These are phyloP conservation scores for Barnettozyma californica DNA, from an alignment of 805 yeast genomes.

Conservation along the genomic window DNA sequence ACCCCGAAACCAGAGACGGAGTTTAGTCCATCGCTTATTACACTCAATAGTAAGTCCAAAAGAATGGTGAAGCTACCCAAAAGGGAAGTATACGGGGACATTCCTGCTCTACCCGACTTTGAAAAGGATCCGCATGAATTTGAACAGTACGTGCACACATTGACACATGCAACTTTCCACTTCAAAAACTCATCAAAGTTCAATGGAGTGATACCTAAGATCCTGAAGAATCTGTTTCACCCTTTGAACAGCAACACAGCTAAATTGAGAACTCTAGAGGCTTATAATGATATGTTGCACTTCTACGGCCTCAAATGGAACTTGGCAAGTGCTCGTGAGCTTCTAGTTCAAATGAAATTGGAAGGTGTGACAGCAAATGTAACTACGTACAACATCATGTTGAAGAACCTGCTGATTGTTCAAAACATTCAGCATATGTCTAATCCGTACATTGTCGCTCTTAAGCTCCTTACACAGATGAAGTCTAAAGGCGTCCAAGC, in stretches of 20 bases:
- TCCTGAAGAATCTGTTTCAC: slow-evolving; percentile 35
- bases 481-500: slow-evolving; percentile 23
- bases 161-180: slow-evolving; percentile 34
- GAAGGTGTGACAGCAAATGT: slow-evolving; percentile 31
- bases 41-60: slow-evolving; percentile 3
- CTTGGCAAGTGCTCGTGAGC: slow-evolving; percentile 35
- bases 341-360: slow-evolving; percentile 35
- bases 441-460: slow-evolving; percentile 25
- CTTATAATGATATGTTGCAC: slow-evolving; percentile 35
- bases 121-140: slow-evolving; percentile 21
- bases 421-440: slow-evolving; percentile 26
- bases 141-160: slow-evolving; percentile 29
- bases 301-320: slow-evolving; percentile 35
- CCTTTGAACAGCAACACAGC: slow-evolving; percentile 31
- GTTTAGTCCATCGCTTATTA: slow-evolving; percentile 12
- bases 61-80: slow-evolving; percentile 10
- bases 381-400: slow-evolving; percentile 34
- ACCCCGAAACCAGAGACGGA: slow-evolving; percentile 20
- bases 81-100: slow-evolving; percentile 24
- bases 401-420: slow-evolving; percentile 26
- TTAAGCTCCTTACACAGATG: slow-evolving; percentile 31
- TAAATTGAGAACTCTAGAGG: slow-evolving; percentile 25
- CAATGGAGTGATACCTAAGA: slow-evolving; percentile 34
- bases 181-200: slow-evolving; percentile 31
- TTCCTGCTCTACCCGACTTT: slow-evolving; percentile 34